Base-by-base conservation (phyloP, 1,284 basidiomycete genomes). In the Apiotrichum akiyoshidainum region DNA sequence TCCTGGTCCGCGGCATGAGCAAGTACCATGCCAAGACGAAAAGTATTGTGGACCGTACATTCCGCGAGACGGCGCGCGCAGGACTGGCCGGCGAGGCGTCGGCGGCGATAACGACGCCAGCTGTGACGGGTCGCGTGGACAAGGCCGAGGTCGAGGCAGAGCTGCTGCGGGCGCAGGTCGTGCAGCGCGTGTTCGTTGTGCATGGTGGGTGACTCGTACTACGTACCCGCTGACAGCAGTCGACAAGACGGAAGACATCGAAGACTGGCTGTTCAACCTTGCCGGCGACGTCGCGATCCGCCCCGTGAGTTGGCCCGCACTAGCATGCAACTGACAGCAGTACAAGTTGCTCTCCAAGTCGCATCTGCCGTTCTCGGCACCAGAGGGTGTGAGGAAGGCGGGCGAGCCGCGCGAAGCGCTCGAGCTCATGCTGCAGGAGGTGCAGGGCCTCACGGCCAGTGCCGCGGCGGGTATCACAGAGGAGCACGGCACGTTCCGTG, bases 201-300 rank as follows among this genome's bases (percentile, higher is more conserved):
- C 66, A 74, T 45, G 75, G 77, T 78, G 46, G 50, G 70, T 65
- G 1, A 11, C 39, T 33, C 46, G 11, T 37, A n/a, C 37, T 37
- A 5, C 37, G 52, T 26, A 17, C 8, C 12, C 26, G 58, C 53
- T 33, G 19, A 16, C 14, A 2, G 1, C 44, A 79, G 78, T 77
- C 9, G 77, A 78, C 33, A 72, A 68, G 47, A 74, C 74, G 4
- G 73, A 73, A 42, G 77, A 78, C 37, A 64, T 78, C 22, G 72
- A 75, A 54, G 74, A 74, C 55, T 77, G 74, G 75, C 57, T 78
- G 5, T 75, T 67, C 61, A 78, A 77, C 50, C 66, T 78, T 14
- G 66, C 74, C 1, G 75, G 69, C 1, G 78, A 78, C 56, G 59
- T 78, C 4, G 78, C 78, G 2, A 48, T 76, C 6, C 68, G 76